Percentiles rank a stretch among this genome's conserved stretches.
Conservation (phyloP, 306 rosid species). For the Cicer judaicum region DNA sequence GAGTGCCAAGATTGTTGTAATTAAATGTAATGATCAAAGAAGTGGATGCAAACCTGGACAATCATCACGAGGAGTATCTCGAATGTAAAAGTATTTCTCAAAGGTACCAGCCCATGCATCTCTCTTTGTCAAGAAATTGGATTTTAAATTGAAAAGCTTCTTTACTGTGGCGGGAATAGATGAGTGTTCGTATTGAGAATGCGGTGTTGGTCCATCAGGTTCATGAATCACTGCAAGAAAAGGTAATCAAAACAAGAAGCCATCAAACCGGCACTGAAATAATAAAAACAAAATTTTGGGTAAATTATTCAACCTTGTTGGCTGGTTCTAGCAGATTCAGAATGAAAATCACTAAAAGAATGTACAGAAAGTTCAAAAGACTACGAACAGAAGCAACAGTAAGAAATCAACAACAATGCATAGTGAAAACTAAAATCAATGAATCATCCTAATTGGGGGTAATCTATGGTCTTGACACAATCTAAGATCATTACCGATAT, state of each 20-base stretch:
- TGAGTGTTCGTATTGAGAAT: slow-evolving; percentile 87
- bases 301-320: slow-evolving; percentile 9
- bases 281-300: background rate
- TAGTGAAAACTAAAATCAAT: slow-evolving; percentile 5
- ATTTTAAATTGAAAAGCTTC: slow-evolving; percentile 89
- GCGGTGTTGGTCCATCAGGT: slow-evolving; percentile 80
- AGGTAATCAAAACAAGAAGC: background rate
- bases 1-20: background rate
- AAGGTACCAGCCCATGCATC: slow-evolving; percentile 99
- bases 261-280: background rate
- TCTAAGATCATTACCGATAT: background rate
- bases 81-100: slow-evolving; percentile 72
- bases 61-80: slow-evolving; percentile 79
- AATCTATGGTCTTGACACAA: background rate
- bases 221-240: slow-evolving; percentile 73
- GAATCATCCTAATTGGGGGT: background rate
- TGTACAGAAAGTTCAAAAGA: slow-evolving; percentile 12
- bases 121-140: slow-evolving; percentile 93
- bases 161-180: slow-evolving; percentile 92
- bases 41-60: slow-evolving; percentile 79
- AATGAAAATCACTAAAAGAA: slow-evolving; percentile 15
- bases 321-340: background rate
- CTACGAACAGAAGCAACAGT: background rate
- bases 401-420: background rate
- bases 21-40: slow-evolving; percentile 13